Conservation (phyloP, 2,329 filamentous ascomycete genomes). For the Colletotrichum trifolii region DNA sequence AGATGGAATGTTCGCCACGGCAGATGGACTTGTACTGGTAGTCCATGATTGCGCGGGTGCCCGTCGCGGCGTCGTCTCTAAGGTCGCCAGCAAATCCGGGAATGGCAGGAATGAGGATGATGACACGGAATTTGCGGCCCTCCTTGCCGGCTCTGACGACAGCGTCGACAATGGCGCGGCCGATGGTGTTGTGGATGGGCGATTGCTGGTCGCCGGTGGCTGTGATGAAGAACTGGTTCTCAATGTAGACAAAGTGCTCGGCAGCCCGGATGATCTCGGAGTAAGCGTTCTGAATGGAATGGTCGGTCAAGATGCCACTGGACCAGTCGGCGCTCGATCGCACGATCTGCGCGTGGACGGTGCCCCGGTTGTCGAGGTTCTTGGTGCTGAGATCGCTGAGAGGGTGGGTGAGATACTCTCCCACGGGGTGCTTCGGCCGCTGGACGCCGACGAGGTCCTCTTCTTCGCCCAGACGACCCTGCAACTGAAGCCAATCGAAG, state of each 20-base stretch:
- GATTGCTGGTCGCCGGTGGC: slow-evolving; percentile 89
- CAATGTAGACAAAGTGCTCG: slow-evolving; percentile 94
- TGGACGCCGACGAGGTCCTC: slow-evolving; percentile 92
- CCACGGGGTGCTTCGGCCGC: slow-evolving; percentile 87
- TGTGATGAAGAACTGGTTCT: slow-evolving; percentile 99
- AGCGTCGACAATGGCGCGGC: slow-evolving; percentile 89
- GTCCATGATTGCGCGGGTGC: slow-evolving; percentile 96
- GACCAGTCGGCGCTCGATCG: slow-evolving; percentile 94
- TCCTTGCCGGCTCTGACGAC: slow-evolving; percentile 84
- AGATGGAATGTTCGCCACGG: slow-evolving; percentile 91
- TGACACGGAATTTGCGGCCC: slow-evolving; percentile 87
- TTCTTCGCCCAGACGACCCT: slow-evolving; percentile 79
- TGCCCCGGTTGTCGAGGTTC: slow-evolving; percentile 72
- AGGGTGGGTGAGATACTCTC: slow-evolving; percentile 87
- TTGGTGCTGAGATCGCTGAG: slow-evolving; percentile 76
- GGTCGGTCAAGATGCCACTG: slow-evolving; percentile 85
- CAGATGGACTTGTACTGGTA: slow-evolving; percentile 98
- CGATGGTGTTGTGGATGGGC: slow-evolving; percentile 89
- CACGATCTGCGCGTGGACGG: slow-evolving; percentile 85
- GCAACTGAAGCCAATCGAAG: slow-evolving; percentile 87
- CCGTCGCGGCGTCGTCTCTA: slow-evolving; percentile 81
- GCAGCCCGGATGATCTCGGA: slow-evolving; percentile 86
- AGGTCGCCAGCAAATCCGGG: slow-evolving; percentile 96
- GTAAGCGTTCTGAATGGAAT: slow-evolving; percentile 90
- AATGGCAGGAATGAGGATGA: slow-evolving; percentile 89